phyloP scores from a whole-genome alignment of 1,284 basidiomycete genomes.

The Limonomyces culmigenus region DNA sequence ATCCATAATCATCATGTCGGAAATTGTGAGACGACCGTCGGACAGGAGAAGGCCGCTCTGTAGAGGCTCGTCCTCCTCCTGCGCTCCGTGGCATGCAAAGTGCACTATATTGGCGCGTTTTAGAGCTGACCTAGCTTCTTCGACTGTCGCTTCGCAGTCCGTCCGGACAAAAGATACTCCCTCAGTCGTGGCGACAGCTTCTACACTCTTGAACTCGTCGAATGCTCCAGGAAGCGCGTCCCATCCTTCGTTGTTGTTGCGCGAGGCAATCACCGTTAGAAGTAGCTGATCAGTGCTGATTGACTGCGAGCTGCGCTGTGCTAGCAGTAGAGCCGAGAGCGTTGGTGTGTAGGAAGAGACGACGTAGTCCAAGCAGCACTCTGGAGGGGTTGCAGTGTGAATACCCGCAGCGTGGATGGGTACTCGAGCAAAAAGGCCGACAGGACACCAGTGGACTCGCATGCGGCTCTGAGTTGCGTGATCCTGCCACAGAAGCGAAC shows the following conservation, averaged over 20 bases:
- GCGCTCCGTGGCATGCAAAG: neutral
- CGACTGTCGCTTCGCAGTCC: too few relatives aligned
- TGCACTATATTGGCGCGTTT: slow-evolving; percentile 1
- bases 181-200: too few relatives aligned
- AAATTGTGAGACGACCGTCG: neutral
- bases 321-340: neutral
- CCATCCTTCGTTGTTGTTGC: neutral
- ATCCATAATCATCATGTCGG: neutral
- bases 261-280: neutral
- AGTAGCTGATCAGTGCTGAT: neutral
- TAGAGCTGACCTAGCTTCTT: slow-evolving; percentile 1
- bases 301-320: neutral
- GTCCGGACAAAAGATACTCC: too few relatives aligned
- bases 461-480: too few relatives aligned
- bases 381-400: too few relatives aligned
- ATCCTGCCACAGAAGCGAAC: too few relatives aligned
- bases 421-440: neutral
- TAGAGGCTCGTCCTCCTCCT: neutral
- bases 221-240: neutral
- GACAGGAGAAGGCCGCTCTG: neutral
- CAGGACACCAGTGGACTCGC: too few relatives aligned
- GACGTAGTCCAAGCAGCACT: neutral
- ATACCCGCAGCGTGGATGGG: neutral
- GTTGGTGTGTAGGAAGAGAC: neutral
- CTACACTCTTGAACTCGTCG: neutral